These are phyloP conservation scores for Phoma sp. DNA, from an alignment of 2,329 filamentous ascomycete genomes.

Conservation along the genomic window DNA sequence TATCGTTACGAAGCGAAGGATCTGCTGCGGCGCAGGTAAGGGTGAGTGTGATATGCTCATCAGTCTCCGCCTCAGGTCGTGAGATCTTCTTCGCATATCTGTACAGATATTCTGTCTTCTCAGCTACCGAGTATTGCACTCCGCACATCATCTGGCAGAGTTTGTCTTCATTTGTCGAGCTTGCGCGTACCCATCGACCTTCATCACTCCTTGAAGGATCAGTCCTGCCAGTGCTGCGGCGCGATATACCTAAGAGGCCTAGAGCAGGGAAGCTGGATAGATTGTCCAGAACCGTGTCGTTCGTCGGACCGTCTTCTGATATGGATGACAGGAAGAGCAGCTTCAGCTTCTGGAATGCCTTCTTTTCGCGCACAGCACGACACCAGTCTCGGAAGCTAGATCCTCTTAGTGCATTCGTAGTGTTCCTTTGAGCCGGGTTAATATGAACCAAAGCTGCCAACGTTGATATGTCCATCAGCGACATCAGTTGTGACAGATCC, in stretches of 20 bases:
- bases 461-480: neutral
- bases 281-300: neutral
- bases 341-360: neutral
- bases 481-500: conserved; percentile 1
- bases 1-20: too few relatives aligned
- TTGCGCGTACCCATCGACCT: neutral
- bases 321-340: neutral
- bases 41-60: neutral
- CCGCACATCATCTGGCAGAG: neutral
- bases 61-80: neutral
- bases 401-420: neutral
- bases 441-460: conserved; percentile 1
- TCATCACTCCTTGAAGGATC: too few relatives aligned
- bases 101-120: neutral
- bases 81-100: neutral
- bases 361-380: conserved; percentile 5
- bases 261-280: conserved; percentile 1
- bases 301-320: neutral
- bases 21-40: neutral
- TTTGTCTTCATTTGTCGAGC: neutral
- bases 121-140: neutral
- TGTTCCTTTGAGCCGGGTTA: neutral
- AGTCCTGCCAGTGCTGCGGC: neutral
- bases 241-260: neutral
- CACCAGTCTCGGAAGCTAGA: conserved; percentile 1